Percentiles rank a stretch among this genome's conserved stretches.
These are phyloP conservation scores for Coniella vitis DNA, from an alignment of 2,329 filamentous ascomycete species.

Conservation along the genomic window DNA sequence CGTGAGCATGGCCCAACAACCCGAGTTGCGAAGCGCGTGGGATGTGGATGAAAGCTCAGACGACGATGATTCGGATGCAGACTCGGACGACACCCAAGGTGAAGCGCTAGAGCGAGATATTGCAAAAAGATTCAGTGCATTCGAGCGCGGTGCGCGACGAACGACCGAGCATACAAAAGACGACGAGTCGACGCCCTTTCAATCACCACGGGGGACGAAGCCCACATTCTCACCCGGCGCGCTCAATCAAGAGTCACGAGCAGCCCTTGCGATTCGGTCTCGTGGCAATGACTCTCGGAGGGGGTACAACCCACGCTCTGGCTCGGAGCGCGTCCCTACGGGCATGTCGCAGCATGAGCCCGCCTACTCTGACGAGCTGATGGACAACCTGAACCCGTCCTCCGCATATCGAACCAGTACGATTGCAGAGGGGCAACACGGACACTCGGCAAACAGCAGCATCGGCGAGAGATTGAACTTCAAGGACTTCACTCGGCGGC, in stretches of 20 bases:
- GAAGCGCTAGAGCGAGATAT: slow-evolving; percentile 30
- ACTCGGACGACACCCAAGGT: slow-evolving; percentile 31
- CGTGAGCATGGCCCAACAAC: slow-evolving; percentile 23
- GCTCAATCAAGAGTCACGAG: slow-evolving; percentile 29
- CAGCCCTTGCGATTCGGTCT: slow-evolving; percentile 26
- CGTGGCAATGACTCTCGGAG: slow-evolving; percentile 39
- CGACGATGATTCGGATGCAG: slow-evolving; percentile 32
- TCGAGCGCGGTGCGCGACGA: slow-evolving; percentile 40
- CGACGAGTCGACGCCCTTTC: slow-evolving; percentile 27
- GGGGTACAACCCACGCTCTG: slow-evolving; percentile 41
- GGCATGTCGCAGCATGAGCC: slow-evolving; percentile 4
- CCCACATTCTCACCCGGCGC: slow-evolving; percentile 23
- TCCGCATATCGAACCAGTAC: slow-evolving; percentile 19
- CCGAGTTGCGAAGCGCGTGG: slow-evolving; percentile 41
- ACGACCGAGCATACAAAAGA: slow-evolving; percentile 42
- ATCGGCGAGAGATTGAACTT: slow-evolving; percentile 48
- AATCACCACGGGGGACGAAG: slow-evolving; percentile 23
- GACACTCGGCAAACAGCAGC: slow-evolving; percentile 45
- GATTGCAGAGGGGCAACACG: slow-evolving; percentile 24
- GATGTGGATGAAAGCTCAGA: slow-evolving; percentile 43
- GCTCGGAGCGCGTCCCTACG: too few relatives aligned
- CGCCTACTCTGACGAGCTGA: slow-evolving; percentile 5
- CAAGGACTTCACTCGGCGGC: slow-evolving; percentile 52
- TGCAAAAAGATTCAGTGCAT: slow-evolving; percentile 25
- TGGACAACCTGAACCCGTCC: slow-evolving; percentile 10